Base-by-base conservation (phyloP, 495 filamentous ascomycete genomes). In the Massariosphaeria phaeospora region DNA sequence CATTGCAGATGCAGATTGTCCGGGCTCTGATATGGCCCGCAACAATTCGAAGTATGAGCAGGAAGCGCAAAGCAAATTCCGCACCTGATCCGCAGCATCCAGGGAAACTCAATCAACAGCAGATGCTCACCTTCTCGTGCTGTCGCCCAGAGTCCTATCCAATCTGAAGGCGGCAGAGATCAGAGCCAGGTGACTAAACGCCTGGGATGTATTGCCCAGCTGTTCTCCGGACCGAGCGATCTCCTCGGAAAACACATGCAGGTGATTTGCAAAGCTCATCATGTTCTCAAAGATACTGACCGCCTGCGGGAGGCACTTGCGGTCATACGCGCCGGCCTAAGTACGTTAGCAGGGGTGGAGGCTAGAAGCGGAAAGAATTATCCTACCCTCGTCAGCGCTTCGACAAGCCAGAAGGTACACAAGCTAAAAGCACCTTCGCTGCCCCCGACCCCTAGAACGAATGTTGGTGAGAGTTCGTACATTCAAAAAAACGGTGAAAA, bases 401-500 rank as follows among this genome's bases (percentile, higher is more conserved):
- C 84, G 2, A 86, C 81, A 3, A 86, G 76, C 84, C 84, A 87
- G 67, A 86, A 88, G 0, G 84, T 88, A 53, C 84, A 84, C 84
- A 88, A 87, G 64, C 77, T 78, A 63, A 88, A 88, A 17, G 83
- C 83, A n/a, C 84, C 84, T 67, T 88, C 84, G 25, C 78, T 72
- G 18, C 84, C 84, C 30, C 82, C 81, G 3, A 88, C 80, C n/a
- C 84, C 84, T 85, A 57, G 3, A 5, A 26, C 3, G 10, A 12
- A 45, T 23, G 3, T 24, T 4, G 15, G 46, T 38, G 12, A 43
- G 39, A 47, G 4, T 6, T 3, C 1, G 13, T 10, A 23, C 13
- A 2, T 11, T 48, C 26, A 31, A 48, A 18, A 4, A 9, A 29
- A 27, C 7, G 25, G 29, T 21, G n/a, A n/a, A n/a, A n/a, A n/a